phyloP scores from a whole-genome alignment of 148 eudicot genomes.

The Nepenthes gracilis region DNA sequence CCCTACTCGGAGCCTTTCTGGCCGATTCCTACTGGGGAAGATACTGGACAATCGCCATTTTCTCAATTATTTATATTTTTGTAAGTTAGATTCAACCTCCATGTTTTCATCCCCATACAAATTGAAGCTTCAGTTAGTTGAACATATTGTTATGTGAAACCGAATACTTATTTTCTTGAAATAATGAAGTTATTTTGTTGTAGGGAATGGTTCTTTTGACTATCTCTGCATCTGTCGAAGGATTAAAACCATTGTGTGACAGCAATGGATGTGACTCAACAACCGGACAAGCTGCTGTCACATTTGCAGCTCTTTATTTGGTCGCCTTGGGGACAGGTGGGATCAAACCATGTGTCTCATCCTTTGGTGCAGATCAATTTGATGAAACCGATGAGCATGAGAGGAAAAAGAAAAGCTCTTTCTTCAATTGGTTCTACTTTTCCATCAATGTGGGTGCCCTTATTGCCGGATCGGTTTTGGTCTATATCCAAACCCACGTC shows the following conservation, averaged over 20 bases:
- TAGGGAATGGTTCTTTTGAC: constrained; percentile 17
- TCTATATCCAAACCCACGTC: constrained; percentile 11
- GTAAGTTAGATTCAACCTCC: constrained; percentile 5
- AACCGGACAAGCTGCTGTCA: constrained; percentile 6
- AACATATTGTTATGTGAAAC: no score
- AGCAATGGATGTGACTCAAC: constrained; percentile 5
- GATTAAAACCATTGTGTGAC: constrained; percentile 5
- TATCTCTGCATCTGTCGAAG: constrained; percentile 11
- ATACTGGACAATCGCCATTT: constrained; percentile 14
- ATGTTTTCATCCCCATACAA: not conserved
- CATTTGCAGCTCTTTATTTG: constrained; percentile 10
- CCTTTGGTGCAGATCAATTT: constrained; percentile 14
- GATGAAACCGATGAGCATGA: constrained; percentile 10
- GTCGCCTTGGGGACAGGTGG: constrained; percentile 10
- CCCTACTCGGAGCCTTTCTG: constrained; percentile 14
- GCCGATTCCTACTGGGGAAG: constrained; percentile 19
- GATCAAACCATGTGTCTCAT: constrained; percentile 11
- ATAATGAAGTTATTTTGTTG: not conserved
- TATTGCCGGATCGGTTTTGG: constrained; percentile 9
- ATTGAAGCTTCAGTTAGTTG: not conserved
- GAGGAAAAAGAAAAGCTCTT: constrained; percentile 12
- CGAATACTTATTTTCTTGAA: no score
- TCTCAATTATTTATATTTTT: constrained; percentile 15
- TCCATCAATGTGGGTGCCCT: constrained; percentile 17
- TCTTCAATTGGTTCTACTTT: constrained; percentile 10